These are phyloP conservation scores for Aureobasidium vineae DNA, from an alignment of 2,329 filamentous ascomycete genomes.

Conservation along the genomic window DNA sequence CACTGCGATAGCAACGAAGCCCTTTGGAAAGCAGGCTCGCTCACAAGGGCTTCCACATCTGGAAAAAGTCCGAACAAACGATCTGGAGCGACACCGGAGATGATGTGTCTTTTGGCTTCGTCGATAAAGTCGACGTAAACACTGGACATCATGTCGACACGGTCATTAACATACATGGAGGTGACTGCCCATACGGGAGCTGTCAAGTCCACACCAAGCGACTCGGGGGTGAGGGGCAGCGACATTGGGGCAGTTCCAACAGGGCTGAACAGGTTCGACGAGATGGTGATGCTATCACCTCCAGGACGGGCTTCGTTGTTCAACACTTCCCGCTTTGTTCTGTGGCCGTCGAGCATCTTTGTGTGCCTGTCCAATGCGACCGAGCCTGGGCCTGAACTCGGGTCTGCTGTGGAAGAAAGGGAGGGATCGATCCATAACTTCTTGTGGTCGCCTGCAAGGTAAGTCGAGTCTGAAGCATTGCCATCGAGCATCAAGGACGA, in stretches of 20 bases:
- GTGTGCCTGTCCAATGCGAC: not conserved
- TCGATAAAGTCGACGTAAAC: conserved; percentile 16
- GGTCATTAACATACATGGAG: conserved; percentile 1
- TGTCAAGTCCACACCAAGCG: not conserved
- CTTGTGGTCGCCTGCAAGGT: not conserved
- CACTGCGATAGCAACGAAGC: conserved; percentile 10
- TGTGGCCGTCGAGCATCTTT: not conserved
- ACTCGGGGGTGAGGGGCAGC: not conserved
- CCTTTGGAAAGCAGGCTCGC: not conserved
- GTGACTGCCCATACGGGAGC: conserved; percentile 20
- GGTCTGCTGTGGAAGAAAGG: not conserved
- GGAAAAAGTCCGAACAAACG: conserved; percentile 5
- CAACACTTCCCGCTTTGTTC: not conserved
- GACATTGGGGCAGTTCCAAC: not conserved
- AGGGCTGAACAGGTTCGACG: conserved; percentile 11
- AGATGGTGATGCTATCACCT: conserved; percentile 8
- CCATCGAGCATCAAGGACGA: not conserved
- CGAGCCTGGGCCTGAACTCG: not conserved
- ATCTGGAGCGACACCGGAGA: conserved; percentile 1
- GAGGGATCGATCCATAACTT: conserved; percentile 10
- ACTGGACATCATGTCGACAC: conserved; percentile 14
- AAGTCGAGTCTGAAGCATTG: not conserved
- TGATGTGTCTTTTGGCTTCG: not conserved
- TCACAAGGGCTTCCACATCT: conserved; percentile 10
- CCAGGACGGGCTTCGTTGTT: not conserved